Evolutionary conservation across 2,329 filamentous ascomycete genomes (phyloP).

Genomic region (Colletotrichum scovillei): DNA sequence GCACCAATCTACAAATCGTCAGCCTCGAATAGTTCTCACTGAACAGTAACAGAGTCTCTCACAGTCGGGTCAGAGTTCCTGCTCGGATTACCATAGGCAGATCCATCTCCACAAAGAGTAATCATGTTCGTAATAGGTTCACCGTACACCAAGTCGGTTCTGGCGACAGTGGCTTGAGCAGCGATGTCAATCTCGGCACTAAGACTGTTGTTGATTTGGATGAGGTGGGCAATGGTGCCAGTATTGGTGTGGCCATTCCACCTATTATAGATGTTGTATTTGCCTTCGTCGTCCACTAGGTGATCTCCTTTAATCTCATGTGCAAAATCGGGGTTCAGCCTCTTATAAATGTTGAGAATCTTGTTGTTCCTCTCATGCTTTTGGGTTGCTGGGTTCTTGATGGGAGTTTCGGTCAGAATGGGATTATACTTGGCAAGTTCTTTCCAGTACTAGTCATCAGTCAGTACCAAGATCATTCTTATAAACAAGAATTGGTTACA

Average conservation of each 20-base stretch:
- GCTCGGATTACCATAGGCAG: background rate
- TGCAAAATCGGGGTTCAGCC: background rate
- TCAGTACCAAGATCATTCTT: background rate
- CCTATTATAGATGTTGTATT: background rate
- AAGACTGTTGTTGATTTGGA: conserved; percentile 1
- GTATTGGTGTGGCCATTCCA: background rate
- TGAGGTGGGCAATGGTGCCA: background rate
- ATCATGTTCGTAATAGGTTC: background rate
- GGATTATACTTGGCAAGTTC: background rate
- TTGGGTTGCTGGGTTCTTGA: background rate
- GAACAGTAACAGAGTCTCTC: background rate
- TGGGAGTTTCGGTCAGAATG: background rate
- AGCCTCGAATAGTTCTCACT: background rate
- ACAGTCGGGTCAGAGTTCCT: conserved; percentile 3
- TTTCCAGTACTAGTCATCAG: background rate
- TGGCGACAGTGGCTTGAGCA: background rate
- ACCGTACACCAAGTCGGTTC: background rate
- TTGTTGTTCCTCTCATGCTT: background rate
- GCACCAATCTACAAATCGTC: background rate
- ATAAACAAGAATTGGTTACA: background rate
- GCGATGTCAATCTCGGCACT: conserved; percentile 2
- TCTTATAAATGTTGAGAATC: conserved; percentile 3
- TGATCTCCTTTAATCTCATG: background rate
- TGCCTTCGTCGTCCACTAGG: background rate
- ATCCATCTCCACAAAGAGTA: background rate